A percentile compares a stretch with the other conserved stretches of the same genome.
Conservation (phyloP, 305 asterid genomes). For the Ajuga reptans region DNA sequence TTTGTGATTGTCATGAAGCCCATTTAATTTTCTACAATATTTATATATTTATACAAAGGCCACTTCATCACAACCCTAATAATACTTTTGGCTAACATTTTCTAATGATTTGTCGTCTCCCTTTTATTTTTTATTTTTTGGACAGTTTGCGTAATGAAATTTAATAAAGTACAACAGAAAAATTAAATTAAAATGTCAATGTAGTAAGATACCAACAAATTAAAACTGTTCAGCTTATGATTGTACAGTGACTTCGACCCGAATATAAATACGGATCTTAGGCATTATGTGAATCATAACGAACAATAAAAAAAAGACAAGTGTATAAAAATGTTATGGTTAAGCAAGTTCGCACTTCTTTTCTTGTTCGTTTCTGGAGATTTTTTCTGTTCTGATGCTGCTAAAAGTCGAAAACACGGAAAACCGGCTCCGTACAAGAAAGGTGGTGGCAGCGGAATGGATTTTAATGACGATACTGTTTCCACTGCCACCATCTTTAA, state of each 20-base stretch:
- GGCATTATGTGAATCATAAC: neutral
- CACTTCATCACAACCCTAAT: neutral
- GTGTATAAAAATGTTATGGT: neutral
- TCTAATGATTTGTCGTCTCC: neutral
- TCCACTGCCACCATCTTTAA: constrained; percentile 14
- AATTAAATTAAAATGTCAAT: neutral
- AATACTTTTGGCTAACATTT: neutral
- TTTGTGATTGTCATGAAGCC: neutral
- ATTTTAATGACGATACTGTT: neutral
- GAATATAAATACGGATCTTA: constrained; percentile 10
- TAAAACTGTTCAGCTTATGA: constrained; percentile 13
- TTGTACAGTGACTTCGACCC: neutral
- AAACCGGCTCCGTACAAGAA: neutral
- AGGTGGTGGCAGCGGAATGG: neutral
- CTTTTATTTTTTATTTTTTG: neutral
- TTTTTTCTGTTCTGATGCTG: constrained; percentile 12
- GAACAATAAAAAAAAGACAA: neutral
- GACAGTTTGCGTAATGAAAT: too few relatives aligned
- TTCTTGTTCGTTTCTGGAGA: constrained; percentile 14
- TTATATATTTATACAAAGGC: neutral
- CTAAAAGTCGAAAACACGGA: constrained; percentile 21
- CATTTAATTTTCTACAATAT: neutral
- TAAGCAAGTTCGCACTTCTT: constrained; percentile 21
- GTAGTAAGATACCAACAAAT: neutral
- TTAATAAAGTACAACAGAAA: neutral